Percentiles rank a stretch among this genome's conserved stretches.
These are phyloP conservation scores for Euclidium syriacum DNA, from an alignment of 345 rosid species.

Conservation along the genomic window DNA sequence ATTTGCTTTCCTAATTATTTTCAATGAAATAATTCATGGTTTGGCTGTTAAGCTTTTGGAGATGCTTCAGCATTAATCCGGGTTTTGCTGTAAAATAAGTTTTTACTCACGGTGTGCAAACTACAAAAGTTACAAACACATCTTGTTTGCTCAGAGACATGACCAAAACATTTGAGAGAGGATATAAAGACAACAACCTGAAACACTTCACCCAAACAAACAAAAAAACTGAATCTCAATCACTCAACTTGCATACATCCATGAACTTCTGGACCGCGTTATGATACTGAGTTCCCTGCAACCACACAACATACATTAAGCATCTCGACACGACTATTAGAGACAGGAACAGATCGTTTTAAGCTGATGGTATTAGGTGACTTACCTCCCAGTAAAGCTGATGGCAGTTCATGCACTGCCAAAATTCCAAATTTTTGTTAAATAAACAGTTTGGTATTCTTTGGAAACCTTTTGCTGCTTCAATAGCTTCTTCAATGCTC, in stretches of 20 bases:
- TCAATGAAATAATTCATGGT: no score
- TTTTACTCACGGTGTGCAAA: not conserved
- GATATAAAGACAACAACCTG: not conserved
- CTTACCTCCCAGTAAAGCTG: slow-evolving; percentile 99
- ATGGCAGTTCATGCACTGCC: slow-evolving; percentile 95
- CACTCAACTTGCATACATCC: slow-evolving; percentile 70
- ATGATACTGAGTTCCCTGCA: slow-evolving; percentile 88
- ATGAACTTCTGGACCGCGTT: slow-evolving; percentile 87
- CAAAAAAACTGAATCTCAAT: slow-evolving; percentile 27
- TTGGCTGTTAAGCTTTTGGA: not conserved
- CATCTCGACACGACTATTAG: not conserved
- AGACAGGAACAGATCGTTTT: not conserved
- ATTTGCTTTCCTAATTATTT: no score
- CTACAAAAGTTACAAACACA: slow-evolving; percentile 4
- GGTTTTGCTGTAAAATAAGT: not conserved
- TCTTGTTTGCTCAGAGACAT: slow-evolving; percentile 9
- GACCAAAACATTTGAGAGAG: not conserved
- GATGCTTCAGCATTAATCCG: not conserved
- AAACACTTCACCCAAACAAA: not conserved
- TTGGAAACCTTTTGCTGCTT: slow-evolving; percentile 95
- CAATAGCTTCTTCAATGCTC: slow-evolving; percentile 76
- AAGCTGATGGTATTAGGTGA: not conserved
- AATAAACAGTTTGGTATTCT: slow-evolving; percentile 81
- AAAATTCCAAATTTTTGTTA: slow-evolving; percentile 76
- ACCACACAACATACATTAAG: slow-evolving; percentile 13